Evolutionary conservation across 2,329 filamentous ascomycete species (phyloP), one percentile per base, ranked within the genome.

Genomic region (Cadophora luteo-olivacea): DNA sequence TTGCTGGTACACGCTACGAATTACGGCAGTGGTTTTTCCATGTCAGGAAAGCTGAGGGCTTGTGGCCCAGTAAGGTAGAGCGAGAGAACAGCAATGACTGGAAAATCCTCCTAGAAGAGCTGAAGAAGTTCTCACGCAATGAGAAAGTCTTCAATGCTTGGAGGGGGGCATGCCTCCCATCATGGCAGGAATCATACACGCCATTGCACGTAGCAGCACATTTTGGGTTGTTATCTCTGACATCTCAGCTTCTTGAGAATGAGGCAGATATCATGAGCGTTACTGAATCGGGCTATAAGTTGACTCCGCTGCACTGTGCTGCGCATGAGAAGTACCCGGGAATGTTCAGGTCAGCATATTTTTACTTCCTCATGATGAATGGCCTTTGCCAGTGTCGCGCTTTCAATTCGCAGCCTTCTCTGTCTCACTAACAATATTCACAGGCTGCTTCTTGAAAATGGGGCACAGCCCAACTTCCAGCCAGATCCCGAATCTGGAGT

Each of bases 1-100:
- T 32, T 9, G 14, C 33, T 22, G 38, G 32, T n/a, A 61, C 24
- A 32, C 58, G 58, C 19, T 61, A 61, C 22, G 58, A 61, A n/a
- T 25, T 61, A 12, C 38, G 58, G 25, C 58, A 45, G 6, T 61
- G 58, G 36, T 45, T 41, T 8, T 45, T 48, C 22, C 36, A 61
- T n/a, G 36, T 61, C 24, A 25, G 58, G n/a, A 45, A 61, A 25
- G 58, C 58, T 2, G 58, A 61, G n/a, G 14, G 8, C 25, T 32
- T 61, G 24, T 61, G 58, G 58, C 58, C 58, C 14, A 41, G n/a
- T 25, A 61, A 61, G 33, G 5, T 36, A 9, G 58, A 61, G 58
- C 36, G 58, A 16, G 36, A 61, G 11, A 29, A 19, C 58, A 61
- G 58, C 14, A 48, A 61, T 24, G 58, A 61, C 14, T 61, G 36